Evolutionary conservation across 345 rosid genomes (phyloP).

Genomic region (Jatropha curcas): DNA sequence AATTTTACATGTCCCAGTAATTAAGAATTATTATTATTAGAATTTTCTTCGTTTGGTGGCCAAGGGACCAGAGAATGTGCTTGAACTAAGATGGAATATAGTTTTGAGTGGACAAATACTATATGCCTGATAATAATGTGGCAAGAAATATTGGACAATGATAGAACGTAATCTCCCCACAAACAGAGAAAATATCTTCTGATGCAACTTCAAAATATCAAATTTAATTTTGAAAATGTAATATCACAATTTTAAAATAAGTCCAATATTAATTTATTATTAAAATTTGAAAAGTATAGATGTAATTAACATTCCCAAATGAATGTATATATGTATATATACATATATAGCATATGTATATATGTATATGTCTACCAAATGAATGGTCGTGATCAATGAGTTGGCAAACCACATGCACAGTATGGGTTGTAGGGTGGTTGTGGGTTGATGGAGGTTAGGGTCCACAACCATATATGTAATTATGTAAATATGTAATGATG

Average conservation of each 20-base stretch:
- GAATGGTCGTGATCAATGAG: constrained; percentile 49
- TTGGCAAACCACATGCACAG: constrained; percentile 47
- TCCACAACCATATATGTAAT: background rate
- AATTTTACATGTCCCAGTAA: no score
- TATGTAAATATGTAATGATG: background rate
- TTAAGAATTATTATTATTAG: no score
- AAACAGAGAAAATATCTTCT: background rate
- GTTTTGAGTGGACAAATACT: background rate
- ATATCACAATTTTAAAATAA: no score
- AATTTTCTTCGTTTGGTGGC: background rate
- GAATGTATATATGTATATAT: no score
- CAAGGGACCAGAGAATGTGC: constrained; percentile 13
- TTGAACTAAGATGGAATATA: background rate
- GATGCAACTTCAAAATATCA: background rate
- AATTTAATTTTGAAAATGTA: background rate
- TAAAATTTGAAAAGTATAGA: no score
- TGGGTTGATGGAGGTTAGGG: constrained; percentile 20
- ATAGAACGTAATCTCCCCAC: background rate
- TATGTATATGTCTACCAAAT: background rate
- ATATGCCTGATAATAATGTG: background rate
- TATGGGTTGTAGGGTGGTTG: constrained; percentile 43
- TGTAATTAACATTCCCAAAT: no score
- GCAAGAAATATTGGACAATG: constrained; percentile 13
- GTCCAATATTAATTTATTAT: no score
- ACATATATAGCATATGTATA: no score